Evolutionary conservation across 352 stramenopile species (phyloP).

Genomic region (Phytophthora podocarpi): DNA sequence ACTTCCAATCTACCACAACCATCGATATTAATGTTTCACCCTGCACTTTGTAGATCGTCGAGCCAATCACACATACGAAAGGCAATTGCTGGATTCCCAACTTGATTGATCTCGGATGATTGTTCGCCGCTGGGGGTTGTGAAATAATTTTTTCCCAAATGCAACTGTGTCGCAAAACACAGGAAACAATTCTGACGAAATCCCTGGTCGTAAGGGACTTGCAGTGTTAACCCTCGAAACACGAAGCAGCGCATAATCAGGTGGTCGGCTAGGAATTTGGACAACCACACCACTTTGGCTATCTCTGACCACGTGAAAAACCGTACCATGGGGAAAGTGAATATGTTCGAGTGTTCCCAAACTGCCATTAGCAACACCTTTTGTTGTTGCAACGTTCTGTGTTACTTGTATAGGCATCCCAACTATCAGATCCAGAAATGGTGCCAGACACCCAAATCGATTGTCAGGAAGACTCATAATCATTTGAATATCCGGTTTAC

Average conservation of each 20-base stretch:
- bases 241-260: background rate
- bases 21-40: background rate
- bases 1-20: background rate
- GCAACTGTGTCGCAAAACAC: background rate
- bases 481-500: too few relatives aligned
- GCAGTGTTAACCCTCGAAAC: background rate
- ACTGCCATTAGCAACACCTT: slow-evolving; percentile 12
- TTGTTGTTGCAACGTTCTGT: background rate
- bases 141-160: background rate
- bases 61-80: background rate
- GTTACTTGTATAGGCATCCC: slow-evolving; percentile 7
- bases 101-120: background rate
- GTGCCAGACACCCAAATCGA: background rate
- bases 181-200: background rate
- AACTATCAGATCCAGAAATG: slow-evolving; percentile 10
- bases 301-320: too few relatives aligned
- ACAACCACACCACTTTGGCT: too few relatives aligned
- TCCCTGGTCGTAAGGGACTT: background rate
- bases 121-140: background rate
- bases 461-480: background rate
- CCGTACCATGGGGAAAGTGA: too few relatives aligned
- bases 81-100: background rate
- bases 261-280: background rate
- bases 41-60: background rate
- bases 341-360: too few relatives aligned